These are phyloP conservation scores for Monilinia polystroma DNA, from an alignment of 2,329 filamentous ascomycete genomes.

Conservation along the genomic window DNA sequence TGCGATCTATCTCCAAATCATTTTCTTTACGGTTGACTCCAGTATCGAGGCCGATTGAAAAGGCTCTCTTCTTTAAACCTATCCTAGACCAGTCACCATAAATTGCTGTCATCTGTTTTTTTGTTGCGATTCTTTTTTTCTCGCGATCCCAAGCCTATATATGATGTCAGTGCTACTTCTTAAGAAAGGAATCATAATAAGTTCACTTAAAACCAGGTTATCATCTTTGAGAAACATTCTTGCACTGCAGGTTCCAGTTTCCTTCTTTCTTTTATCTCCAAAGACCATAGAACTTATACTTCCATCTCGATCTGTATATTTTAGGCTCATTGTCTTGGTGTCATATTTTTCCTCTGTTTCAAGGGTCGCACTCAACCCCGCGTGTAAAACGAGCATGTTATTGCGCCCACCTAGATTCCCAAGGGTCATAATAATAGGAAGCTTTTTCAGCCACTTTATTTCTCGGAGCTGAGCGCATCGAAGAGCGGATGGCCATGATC, in stretches of 20 bases:
- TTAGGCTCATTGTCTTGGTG: slow-evolving; percentile 4
- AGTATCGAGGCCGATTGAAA: background rate
- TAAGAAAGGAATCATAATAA: no score
- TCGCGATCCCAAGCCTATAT: background rate
- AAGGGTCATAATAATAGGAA: background rate
- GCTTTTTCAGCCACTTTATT: background rate
- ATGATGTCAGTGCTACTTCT: background rate
- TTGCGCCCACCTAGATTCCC: background rate
- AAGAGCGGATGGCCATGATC: background rate
- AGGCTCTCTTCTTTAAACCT: background rate
- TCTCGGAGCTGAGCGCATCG: background rate
- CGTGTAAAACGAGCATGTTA: background rate
- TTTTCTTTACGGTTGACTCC: slow-evolving; percentile 5
- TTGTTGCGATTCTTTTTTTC: background rate
- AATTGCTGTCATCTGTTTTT: background rate
- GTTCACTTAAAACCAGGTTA: background rate
- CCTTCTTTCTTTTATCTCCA: slow-evolving; percentile 4
- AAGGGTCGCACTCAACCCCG: background rate
- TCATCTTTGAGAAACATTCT: background rate
- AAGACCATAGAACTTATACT: background rate
- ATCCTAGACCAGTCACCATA: background rate
- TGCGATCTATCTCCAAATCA: background rate
- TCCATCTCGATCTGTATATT: background rate
- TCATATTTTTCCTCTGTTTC: background rate
- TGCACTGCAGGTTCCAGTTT: no score